A percentile compares a stretch with the other conserved stretches of the same genome.
Evolutionary conservation across 164 flowering plant genomes (phyloP).

Genomic region (Dillenia turbinata): DNA sequence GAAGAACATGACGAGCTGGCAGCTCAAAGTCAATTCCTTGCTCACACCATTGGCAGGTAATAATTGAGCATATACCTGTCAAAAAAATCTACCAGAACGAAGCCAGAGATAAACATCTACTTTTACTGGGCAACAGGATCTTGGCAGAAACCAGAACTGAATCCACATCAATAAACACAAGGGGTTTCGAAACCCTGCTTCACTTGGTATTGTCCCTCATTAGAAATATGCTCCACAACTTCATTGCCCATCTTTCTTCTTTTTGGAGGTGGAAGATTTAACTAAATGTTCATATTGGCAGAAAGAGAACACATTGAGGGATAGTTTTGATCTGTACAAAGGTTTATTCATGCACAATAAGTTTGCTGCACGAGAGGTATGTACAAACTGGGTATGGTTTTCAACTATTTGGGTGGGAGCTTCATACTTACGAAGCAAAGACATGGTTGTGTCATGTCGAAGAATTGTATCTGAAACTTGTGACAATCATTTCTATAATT

Average conservation of each 20-base stretch:
- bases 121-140: slow-evolving; percentile 25
- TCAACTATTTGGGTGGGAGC: background rate
- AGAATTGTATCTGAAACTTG: background rate
- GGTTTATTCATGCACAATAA: slow-evolving; percentile 59
- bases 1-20: slow-evolving; percentile 67
- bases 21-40: slow-evolving; percentile 63
- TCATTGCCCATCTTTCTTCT: too few relatives aligned
- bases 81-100: too few relatives aligned
- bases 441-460: background rate
- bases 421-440: background rate
- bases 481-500: background rate
- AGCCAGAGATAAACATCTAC: background rate
- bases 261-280: background rate
- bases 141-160: slow-evolving; percentile 50
- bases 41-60: slow-evolving; percentile 78
- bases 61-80: too few relatives aligned
- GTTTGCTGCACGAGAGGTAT: slow-evolving; percentile 63
- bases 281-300: slow-evolving; percentile 21
- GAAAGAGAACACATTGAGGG: slow-evolving; percentile 43
- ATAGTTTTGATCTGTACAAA: slow-evolving; percentile 59
- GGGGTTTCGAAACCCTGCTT: slow-evolving; percentile 52
- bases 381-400: background rate
- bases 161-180: slow-evolving; percentile 64
- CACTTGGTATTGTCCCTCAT: slow-evolving; percentile 40
- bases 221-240: background rate